A percentile compares a stretch with the other conserved stretches of the same genome.
Conservation (phyloP, 2,329 filamentous ascomycete species). For the Apiospora pterosperma region DNA sequence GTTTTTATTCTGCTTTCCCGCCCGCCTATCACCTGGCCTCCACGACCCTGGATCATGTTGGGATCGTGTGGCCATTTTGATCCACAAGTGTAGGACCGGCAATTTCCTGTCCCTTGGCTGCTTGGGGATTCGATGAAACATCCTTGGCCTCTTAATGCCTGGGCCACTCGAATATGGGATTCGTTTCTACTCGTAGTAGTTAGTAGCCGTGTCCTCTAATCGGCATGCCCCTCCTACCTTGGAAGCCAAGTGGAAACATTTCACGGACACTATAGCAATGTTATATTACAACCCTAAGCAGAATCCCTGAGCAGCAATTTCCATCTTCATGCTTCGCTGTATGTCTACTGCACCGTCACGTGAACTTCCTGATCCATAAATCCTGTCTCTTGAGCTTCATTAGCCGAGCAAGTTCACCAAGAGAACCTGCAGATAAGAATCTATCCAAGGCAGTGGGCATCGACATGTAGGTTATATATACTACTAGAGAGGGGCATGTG, state of each 20-base stretch:
- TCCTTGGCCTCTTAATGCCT: slow-evolving; percentile 1
- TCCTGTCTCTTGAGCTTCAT: neutral
- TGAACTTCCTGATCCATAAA: neutral
- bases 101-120: slow-evolving; percentile 2
- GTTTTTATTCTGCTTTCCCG: neutral
- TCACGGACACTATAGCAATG: neutral
- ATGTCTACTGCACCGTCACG: neutral
- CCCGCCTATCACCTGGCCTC: neutral
- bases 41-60: neutral
- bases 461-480: neutral
- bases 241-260: neutral
- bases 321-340: neutral
- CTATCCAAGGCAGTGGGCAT: neutral
- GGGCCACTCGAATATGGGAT: neutral
- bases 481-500: neutral
- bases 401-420: neutral
- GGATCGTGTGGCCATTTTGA: slow-evolving; percentile 1
- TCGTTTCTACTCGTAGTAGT: neutral
- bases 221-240: neutral
- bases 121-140: neutral
- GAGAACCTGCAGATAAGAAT: neutral
- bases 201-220: neutral
- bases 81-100: neutral
- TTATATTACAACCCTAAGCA: neutral
- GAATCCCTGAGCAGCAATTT: neutral